Base-by-base conservation (phyloP, 2,329 filamentous ascomycete genomes). In the Neonectria coccinea region DNA sequence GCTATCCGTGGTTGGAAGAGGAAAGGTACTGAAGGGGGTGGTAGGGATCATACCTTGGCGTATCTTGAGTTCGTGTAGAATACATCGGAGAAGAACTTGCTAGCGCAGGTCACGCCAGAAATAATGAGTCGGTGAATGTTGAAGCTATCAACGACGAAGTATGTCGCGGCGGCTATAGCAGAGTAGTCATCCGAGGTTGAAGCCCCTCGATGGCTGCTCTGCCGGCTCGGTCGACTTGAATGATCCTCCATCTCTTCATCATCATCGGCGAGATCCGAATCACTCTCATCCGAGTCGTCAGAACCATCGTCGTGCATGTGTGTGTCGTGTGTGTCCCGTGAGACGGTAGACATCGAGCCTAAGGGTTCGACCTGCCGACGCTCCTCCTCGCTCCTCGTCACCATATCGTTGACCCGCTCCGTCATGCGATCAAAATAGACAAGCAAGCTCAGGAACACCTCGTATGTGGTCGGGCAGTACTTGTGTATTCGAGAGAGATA, bases 381-480 rank as follows among this genome's bases (percentile, higher is more conserved):
- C 71, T 81, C 75, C 79, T 88, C 82, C 80, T 86, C 90, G 74
- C 86, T 88, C 76, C 91, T 88, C 77, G 91, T 86, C 7, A 93
- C 91, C 62, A 91, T 86, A 48, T 91, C 90, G 76, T 98, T 98
- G 64, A 98, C 94, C 63, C 93, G 88, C 78, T 98, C 96, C 47
- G 95, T 97, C 96, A 99, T 99, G 67, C 96, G 92, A 78, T 99
- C 96, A 80, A 99, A 99, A 80, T 98, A 99, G 33, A 99, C 94
- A 59, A 99, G 82, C 74, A 99, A 81, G 76, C 94, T 97, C 65
- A 99, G 82, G 76, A 99, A 99, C 0, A 99, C 96, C 79, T 99
- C 96, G 77, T 97, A 99, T 1, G 96, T 98, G 6, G 96, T 98
- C 0, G 96, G 96, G 75, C 96, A 99, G 81, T 99, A 99, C 82